Conservation (phyloP, 805 yeast species). For the Suhomyces xylopsoci region DNA sequence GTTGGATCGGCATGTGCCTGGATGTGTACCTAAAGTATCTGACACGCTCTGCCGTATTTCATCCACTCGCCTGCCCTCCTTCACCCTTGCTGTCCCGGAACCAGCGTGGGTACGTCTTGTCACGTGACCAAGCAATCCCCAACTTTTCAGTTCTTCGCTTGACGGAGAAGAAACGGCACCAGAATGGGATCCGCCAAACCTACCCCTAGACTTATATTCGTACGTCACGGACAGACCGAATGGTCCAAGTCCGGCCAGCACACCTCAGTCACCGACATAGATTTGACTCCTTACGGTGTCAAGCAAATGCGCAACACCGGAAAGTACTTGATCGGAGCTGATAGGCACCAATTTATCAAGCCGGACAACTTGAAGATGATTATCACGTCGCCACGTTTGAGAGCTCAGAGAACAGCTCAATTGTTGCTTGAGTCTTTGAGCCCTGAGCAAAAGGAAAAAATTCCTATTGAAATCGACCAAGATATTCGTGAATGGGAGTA, state of each 20-base stretch:
- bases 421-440: slow-evolving; percentile 54
- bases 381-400: slow-evolving; percentile 73
- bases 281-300: slow-evolving; percentile 75
- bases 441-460: slow-evolving; percentile 37
- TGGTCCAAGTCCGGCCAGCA: slow-evolving; percentile 95
- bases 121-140: background rate
- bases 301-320: slow-evolving; percentile 77
- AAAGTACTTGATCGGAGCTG: slow-evolving; percentile 56
- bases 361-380: slow-evolving; percentile 62
- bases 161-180: background rate
- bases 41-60: too few relatives aligned
- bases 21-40: too few relatives aligned
- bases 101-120: background rate
- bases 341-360: slow-evolving; percentile 53
- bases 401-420: slow-evolving; percentile 76
- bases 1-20: too few relatives aligned
- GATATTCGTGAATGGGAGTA: slow-evolving; percentile 94
- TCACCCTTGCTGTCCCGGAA: too few relatives aligned
- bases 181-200: slow-evolving; percentile 2
- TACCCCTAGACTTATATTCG: slow-evolving; percentile 66
- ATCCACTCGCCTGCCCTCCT: too few relatives aligned
- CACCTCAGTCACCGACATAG: slow-evolving; percentile 82
- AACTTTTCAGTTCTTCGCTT: background rate
- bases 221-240: slow-evolving; percentile 89
- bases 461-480: slow-evolving; percentile 50